A percentile compares a stretch with the other conserved stretches of the same genome.
phyloP scores from a whole-genome alignment of 2,329 filamentous ascomycete genomes.

The Fusarium buxicola region DNA sequence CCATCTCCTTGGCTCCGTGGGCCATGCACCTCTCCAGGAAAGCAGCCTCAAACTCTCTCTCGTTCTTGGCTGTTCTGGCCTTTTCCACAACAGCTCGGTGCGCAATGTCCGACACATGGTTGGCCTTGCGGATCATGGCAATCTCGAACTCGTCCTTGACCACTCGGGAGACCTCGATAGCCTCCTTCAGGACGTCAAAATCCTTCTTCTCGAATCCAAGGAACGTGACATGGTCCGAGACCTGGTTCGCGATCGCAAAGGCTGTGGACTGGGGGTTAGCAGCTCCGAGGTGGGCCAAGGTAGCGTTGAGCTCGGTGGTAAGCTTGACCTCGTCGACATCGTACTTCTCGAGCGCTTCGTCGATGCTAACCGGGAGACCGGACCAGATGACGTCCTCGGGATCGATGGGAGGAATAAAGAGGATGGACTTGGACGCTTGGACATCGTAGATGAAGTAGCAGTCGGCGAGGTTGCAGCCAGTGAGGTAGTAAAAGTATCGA shows the following conservation, averaged over 20 bases:
- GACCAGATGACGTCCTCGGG: slow-evolving; percentile 94
- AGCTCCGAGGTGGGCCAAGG: slow-evolving; percentile 66
- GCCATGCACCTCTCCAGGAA: slow-evolving; percentile 83
- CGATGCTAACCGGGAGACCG: slow-evolving; percentile 81
- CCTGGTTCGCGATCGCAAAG: slow-evolving; percentile 82
- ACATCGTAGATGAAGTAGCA: slow-evolving; percentile 86
- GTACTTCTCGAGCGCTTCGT: slow-evolving; percentile 81
- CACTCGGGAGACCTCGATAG: slow-evolving; percentile 76
- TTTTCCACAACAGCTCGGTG: slow-evolving; percentile 72
- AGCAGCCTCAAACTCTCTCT: slow-evolving; percentile 83
- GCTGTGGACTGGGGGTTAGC: slow-evolving; percentile 60
- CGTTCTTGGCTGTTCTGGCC: slow-evolving; percentile 75
- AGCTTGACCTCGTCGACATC: slow-evolving; percentile 84
- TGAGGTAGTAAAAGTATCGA: slow-evolving; percentile 94
- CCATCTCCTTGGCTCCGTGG: slow-evolving; percentile 81
- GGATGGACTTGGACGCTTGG: slow-evolving; percentile 75
- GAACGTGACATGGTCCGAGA: slow-evolving; percentile 78
- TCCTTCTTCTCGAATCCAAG: slow-evolving; percentile 76
- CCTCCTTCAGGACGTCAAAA: slow-evolving; percentile 64
- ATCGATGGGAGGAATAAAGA: slow-evolving; percentile 92
- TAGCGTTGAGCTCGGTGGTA: slow-evolving; percentile 79
- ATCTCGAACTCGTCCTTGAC: slow-evolving; percentile 82
- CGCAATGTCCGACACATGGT: slow-evolving; percentile 74
- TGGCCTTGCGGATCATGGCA: slow-evolving; percentile 77
- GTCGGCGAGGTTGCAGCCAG: slow-evolving; percentile 84